phyloP scores from a whole-genome alignment of 2,329 filamentous ascomycete species.

The Botrytis porri region DNA sequence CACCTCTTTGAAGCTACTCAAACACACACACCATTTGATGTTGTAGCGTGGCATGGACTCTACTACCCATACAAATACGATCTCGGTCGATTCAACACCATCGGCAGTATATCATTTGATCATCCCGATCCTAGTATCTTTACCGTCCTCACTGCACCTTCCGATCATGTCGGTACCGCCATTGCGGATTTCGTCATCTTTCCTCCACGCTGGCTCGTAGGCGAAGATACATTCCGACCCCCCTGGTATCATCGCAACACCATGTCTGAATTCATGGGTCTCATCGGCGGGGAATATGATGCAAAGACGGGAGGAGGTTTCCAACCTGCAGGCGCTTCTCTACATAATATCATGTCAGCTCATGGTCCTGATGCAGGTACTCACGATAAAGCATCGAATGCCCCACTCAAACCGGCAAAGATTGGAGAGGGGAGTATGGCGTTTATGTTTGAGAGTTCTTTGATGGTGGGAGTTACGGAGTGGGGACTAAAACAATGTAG shows the following conservation, averaged over 20 bases:
- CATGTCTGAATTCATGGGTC: conserved; percentile 65
- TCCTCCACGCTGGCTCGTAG: conserved; percentile 61
- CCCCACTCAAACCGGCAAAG: conserved; percentile 53
- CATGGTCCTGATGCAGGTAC: conserved; percentile 58
- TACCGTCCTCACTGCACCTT: conserved; percentile 60
- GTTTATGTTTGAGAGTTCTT: conserved; percentile 62
- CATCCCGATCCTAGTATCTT: conserved; percentile 78
- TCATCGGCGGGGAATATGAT: conserved; percentile 60
- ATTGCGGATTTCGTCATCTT: conserved; percentile 65
- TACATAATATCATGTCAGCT: conserved; percentile 62
- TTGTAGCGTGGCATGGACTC: conserved; percentile 77
- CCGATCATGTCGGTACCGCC: conserved; percentile 53
- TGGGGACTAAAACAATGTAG: conserved; percentile 67
- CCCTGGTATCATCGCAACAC: conserved; percentile 65
- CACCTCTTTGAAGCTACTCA: conserved; percentile 64
- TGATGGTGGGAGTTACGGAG: conserved; percentile 71
- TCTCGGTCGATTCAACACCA: conserved; percentile 70
- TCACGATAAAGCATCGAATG: conserved; percentile 53
- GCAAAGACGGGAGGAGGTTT: conserved; percentile 57
- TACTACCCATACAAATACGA: conserved; percentile 84
- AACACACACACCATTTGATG: conserved; percentile 71
- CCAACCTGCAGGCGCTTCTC: conserved; percentile 56
- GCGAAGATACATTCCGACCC: conserved; percentile 57
- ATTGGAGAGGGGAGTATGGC: conserved; percentile 59
- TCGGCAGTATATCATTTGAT: conserved; percentile 71